Evolutionary conservation across 495 filamentous ascomycete genomes (phyloP), one percentile per base, ranked within the genome.

Genomic region (Lophium mytilinum): DNA sequence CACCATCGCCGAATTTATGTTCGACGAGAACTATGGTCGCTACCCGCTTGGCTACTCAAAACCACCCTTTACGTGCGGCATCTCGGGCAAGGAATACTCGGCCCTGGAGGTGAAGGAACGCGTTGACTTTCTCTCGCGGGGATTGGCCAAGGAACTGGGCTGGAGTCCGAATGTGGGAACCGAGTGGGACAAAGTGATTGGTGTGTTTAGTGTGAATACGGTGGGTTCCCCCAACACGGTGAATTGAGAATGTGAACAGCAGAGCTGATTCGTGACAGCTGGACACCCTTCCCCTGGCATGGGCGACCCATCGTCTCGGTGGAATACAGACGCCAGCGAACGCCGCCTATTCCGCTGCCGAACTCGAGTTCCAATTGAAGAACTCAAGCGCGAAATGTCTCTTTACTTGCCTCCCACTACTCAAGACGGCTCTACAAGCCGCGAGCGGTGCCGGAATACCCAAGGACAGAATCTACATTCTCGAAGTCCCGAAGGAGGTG

Each of bases 131-230:
- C 75, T 95, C n/a, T 80, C 89, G 12, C 79, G 84, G 51, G 83
- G 78, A 4, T 69, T 96, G 4, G 74, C 82, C 9, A 86, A 89
- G 65, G 82, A 88, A 59, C 72, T 93, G 61, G 83, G 81, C 48
- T 95, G 87, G 86, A 61, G 76, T 30, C 80, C 86, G 8, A 91
- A 92, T 60, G 62, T 79, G 56, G 89, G 88, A 18, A 80, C 80
- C 0, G 86, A 90, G 65, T 95, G 87, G 85, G 90, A 96, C 63
- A 96, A 93, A 72, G 83, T 90, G 19, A 63, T 90, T 47, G 84
- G 78, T 10, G 71, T 91, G 10, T 95, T 88, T 70, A 84, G 83
- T 37, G 61, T 91, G 52, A 96, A 96, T 62, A 89, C 89, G 21
- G 89, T 91, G 74, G 45, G 80, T 66, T 39, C 24, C 12, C n/a